These are phyloP conservation scores for Pestalotiopsis sp. DNA, from an alignment of 2,329 filamentous ascomycete genomes.

Conservation along the genomic window DNA sequence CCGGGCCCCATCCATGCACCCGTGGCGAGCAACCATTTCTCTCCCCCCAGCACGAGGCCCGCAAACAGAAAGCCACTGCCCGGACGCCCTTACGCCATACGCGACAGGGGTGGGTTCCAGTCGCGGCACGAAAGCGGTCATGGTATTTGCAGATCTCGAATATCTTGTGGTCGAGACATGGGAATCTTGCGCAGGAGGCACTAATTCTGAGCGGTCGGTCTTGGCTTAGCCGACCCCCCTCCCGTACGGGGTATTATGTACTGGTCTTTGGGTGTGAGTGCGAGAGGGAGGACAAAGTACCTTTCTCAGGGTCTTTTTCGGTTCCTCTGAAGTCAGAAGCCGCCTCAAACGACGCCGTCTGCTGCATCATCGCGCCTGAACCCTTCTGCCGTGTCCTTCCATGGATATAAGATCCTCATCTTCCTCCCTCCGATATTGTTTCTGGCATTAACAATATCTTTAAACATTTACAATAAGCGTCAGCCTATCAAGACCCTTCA, in stretches of 20 bases:
- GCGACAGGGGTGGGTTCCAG: conserved; percentile 25
- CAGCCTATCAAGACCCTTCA: not conserved
- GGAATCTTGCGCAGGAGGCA: conserved; percentile 5
- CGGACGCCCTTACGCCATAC: conserved; percentile 29
- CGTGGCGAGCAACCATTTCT: conserved; percentile 22
- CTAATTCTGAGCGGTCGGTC: conserved; percentile 7
- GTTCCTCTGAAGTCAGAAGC: conserved; percentile 27
- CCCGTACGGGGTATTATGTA: not conserved
- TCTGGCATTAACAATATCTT: not conserved
- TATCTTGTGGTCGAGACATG: conserved; percentile 3
- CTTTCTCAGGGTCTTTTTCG: not conserved
- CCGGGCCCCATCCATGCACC: conserved; percentile 21
- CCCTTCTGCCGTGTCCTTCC: conserved; percentile 17
- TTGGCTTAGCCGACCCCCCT: not conserved
- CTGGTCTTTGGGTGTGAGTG: too few relatives aligned
- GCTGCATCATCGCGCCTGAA: conserved; percentile 11
- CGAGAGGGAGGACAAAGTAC: not conserved
- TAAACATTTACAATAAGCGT: not conserved
- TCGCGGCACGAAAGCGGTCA: conserved; percentile 27
- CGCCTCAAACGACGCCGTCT: conserved; percentile 13
- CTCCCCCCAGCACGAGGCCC: conserved; percentile 22
- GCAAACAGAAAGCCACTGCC: conserved; percentile 19
- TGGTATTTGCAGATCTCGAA: conserved; percentile 28
- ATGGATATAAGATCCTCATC: conserved; percentile 19
- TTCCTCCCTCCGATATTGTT: not conserved